Conservation (phyloP, 805 yeast species). For the fission yeast (Schizosaccharomyces pombe) region DNA sequence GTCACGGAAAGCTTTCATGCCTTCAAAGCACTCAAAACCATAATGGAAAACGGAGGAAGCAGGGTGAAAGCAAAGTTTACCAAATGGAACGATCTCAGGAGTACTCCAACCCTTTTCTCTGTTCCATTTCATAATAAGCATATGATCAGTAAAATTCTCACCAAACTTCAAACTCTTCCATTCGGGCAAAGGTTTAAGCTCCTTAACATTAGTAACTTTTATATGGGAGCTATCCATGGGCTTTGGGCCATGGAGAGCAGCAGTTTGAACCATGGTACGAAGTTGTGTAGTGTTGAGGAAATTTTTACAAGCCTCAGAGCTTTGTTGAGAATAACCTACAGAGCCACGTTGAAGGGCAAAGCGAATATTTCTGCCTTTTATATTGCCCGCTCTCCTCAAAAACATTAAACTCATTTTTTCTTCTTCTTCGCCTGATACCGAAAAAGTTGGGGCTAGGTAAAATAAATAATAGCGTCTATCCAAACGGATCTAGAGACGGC, state of each 20-base stretch:
- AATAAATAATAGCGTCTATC: too few species aligned
- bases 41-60: slow-evolving; percentile 81
- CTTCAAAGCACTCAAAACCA: slow-evolving; percentile 87
- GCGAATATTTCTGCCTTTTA: too few species aligned
- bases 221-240: not conserved
- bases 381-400: too few species aligned
- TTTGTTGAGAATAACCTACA: too few species aligned
- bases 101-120: slow-evolving; percentile 56
- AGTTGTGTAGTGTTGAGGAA: too few species aligned
- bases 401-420: too few species aligned
- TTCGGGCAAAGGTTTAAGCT: slow-evolving; percentile 1
- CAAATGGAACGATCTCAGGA: slow-evolving; percentile 79
- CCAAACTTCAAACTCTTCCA: slow-evolving; percentile 32
- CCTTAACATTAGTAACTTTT: not conserved
- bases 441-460: too few species aligned
- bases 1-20: slow-evolving; percentile 71
- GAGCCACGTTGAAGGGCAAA: too few species aligned
- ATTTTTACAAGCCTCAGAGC: too few species aligned
- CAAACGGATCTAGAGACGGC: too few species aligned
- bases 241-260: not conserved
- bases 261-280: too few species aligned
- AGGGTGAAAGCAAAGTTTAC: slow-evolving; percentile 55
- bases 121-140: slow-evolving; percentile 72
- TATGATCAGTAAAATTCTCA: slow-evolving; percentile 58
- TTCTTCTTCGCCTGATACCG: too few species aligned